These are phyloP conservation scores for Cucurbita moschata DNA, from an alignment of 306 rosid genomes.

Conservation along the genomic window DNA sequence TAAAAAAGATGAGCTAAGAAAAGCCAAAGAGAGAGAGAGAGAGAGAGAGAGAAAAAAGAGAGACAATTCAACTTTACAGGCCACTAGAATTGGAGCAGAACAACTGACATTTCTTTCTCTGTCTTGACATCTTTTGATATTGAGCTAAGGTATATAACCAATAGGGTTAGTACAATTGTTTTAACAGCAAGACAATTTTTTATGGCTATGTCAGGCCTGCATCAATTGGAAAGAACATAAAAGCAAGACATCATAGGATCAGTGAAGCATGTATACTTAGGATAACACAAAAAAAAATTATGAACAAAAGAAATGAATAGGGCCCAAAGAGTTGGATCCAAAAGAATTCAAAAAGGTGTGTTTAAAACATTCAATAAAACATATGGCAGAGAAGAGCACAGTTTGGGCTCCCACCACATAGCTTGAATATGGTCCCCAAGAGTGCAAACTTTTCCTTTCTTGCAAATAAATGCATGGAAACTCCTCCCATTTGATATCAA, in stretches of 20 bases:
- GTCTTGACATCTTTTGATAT: conserved; percentile 4
- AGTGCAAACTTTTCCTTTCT: conserved; percentile 2
- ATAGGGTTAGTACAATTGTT: background rate
- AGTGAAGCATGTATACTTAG: background rate
- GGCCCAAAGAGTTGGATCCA: conserved; percentile 20
- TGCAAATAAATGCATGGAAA: conserved; percentile 4
- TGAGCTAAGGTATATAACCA: conserved; percentile 4
- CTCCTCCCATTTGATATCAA: background rate
- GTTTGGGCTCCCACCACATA: conserved; percentile 12
- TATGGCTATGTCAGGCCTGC: conserved; percentile 4
- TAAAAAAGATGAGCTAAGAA: background rate
- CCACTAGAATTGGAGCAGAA: conserved; percentile 8
- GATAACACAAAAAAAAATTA: background rate
- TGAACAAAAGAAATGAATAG: conserved; percentile 4
- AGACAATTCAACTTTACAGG: conserved; percentile 1
- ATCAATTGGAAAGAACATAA: background rate
- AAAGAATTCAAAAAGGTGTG: conserved; percentile 10
- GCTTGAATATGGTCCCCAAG: conserved; percentile 14
- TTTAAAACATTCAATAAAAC: conserved; percentile 11
- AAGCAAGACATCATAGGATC: conserved; percentile 6
- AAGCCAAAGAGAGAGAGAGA: conserved; percentile 1
- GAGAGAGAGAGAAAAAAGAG: background rate
- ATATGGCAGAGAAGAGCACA: conserved; percentile 6
- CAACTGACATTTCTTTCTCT: conserved; percentile 9
- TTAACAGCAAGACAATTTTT: conserved; percentile 3